phyloP scores from a whole-genome alignment of 148 eudicot genomes.

The Nyssa sinensis region DNA sequence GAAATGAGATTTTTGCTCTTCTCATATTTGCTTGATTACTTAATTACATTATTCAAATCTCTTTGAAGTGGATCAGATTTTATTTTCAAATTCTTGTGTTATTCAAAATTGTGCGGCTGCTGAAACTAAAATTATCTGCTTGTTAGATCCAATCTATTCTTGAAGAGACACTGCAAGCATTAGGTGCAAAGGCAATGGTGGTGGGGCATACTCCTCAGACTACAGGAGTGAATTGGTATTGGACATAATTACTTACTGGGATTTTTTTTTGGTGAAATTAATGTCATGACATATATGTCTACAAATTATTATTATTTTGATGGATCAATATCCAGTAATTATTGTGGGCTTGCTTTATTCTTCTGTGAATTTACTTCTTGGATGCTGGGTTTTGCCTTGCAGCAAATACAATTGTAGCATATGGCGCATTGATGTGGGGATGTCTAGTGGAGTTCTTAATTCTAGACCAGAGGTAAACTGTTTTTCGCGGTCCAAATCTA shows the following conservation, averaged over 20 bases:
- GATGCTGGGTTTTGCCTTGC: slow-evolving; percentile 21
- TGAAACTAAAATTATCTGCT: slow-evolving; percentile 3
- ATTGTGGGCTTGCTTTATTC: not conserved
- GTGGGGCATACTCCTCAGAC: slow-evolving; percentile 98
- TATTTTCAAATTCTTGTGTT: not conserved
- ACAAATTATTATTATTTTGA: not conserved
- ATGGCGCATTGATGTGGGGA: slow-evolving; percentile 98
- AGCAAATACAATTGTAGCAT: slow-evolving; percentile 81
- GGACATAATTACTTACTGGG: slow-evolving; percentile 12
- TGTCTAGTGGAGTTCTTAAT: slow-evolving; percentile 96
- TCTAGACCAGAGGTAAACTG: slow-evolving; percentile 83
- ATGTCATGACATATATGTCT: not conserved
- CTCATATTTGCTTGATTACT: not conserved
- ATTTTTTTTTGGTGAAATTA: not conserved
- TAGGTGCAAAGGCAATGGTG: slow-evolving; percentile 92
- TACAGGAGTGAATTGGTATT: slow-evolving; percentile 83
- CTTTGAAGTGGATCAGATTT: not conserved
- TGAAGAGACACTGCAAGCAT: slow-evolving; percentile 61
- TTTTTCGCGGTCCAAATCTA: not conserved
- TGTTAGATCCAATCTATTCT: slow-evolving; percentile 67
- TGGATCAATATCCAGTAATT: not conserved
- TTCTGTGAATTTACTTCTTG: not conserved
- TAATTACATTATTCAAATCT: not conserved
- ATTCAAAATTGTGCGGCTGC: not conserved
- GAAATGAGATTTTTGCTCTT: not conserved